Base-by-base conservation (phyloP, 2,329 filamentous ascomycete genomes). In the Talaromyces sp. region DNA sequence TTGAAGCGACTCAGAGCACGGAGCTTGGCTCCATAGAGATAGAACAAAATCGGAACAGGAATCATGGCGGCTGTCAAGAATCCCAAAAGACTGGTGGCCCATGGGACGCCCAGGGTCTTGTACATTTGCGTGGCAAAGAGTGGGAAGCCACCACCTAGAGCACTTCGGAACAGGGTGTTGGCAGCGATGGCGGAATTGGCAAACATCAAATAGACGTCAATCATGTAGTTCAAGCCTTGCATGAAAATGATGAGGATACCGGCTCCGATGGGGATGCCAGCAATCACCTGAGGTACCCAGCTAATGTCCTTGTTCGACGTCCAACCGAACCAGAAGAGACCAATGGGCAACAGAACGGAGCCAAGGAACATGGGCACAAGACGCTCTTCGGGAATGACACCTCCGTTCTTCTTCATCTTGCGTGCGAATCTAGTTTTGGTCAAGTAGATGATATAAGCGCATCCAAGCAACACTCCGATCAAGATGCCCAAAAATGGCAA, bases 281-380 rank as follows among this genome's bases (percentile, higher is more conserved):
- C 73, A 5, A 82, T 70, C 0, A 79, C 78, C 31, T 80, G 79
- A 0, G 79, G 76, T 2, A 80, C 77, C 80, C 79, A 82, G 11
- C 70, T 74, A 42, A 81, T 75, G 25, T 72, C 48, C 1, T 73
- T 73, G 60, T 70, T 76, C 0, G 79, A 78, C 0, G 77, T 76
- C 81, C 82, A 83, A 5, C 76, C 80, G 63, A 81, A 82, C 77
- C 79, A 80, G 68, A 82, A 82, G n/a, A 82, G 69, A 58, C 81
- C 80, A 61, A 73, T 69, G 1, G 80, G 79, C 3, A 83, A 69
- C 3, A 79, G 62, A 8, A 79, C 66, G 0, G 75, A 76, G 16
- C 76, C 78, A 23, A 80, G 58, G 59, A 82, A 78, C 77, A 81
- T 80, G 3, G 79, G 77, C 0, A 78, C 70, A 1, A 83, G 73